Evolutionary conservation across 768 basidiomycete genomes (phyloP).

Genomic region (Amanita exitialis): DNA sequence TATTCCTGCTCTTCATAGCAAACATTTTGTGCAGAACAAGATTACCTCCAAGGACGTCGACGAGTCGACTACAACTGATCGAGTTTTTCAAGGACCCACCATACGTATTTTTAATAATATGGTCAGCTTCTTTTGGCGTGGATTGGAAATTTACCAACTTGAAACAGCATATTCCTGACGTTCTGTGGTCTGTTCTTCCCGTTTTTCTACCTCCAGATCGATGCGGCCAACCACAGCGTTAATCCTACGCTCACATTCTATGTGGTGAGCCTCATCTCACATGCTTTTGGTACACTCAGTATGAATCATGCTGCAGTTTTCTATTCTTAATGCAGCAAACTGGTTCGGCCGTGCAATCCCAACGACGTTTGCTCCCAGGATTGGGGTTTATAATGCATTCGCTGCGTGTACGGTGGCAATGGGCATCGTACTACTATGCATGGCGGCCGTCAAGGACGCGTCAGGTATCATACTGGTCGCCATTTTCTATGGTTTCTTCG

Average conservation of each 20-base stretch:
- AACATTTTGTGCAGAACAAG: constrained; percentile 23
- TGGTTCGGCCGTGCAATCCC: constrained; percentile 42
- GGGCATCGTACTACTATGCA: constrained; percentile 27
- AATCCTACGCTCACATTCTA: constrained; percentile 36
- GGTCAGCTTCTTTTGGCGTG: constrained; percentile 7
- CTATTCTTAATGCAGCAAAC: constrained; percentile 43
- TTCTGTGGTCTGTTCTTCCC: constrained; percentile 32
- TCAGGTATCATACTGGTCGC: constrained; percentile 29
- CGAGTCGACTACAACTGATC: constrained; percentile 14
- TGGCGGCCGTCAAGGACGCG: constrained; percentile 26
- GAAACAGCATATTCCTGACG: constrained; percentile 16
- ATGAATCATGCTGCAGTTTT: constrained; percentile 21
- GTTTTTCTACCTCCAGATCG: constrained; percentile 41
- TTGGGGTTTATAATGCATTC: constrained; percentile 35
- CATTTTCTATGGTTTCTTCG: constrained; percentile 34
- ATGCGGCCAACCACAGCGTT: constrained; percentile 33
- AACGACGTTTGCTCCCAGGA: constrained; percentile 26
- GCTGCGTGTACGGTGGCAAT: constrained; percentile 23
- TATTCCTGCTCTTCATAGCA: constrained; percentile 22
- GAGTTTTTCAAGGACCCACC: background rate
- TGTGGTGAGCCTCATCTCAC: constrained; percentile 19
- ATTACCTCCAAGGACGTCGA: constrained; percentile 20
- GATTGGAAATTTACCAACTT: constrained; percentile 20
- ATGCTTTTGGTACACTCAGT: background rate
- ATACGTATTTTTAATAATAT: constrained; percentile 15